These are phyloP conservation scores for Colletotrichum trifolii DNA, from an alignment of 2,329 filamentous ascomycete species.

Conservation along the genomic window DNA sequence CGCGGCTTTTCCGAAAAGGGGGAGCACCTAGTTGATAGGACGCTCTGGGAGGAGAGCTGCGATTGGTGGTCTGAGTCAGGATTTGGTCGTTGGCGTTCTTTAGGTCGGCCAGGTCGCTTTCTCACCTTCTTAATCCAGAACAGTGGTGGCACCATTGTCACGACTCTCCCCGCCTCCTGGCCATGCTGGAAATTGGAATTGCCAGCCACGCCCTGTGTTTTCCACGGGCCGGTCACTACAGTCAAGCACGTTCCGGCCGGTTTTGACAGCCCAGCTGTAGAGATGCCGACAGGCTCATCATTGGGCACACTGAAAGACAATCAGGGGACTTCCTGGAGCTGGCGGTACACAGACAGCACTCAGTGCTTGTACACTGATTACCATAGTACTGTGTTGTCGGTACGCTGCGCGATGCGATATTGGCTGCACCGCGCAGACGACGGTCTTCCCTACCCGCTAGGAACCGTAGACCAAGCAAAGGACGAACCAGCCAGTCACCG, in stretches of 20 bases:
- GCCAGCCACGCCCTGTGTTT: constrained; percentile 18
- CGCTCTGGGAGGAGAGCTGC: neutral
- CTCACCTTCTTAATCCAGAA: constrained; percentile 37
- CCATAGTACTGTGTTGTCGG: constrained; percentile 16
- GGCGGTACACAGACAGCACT: constrained; percentile 7
- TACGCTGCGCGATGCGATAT: neutral
- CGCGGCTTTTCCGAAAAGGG: constrained; percentile 34
- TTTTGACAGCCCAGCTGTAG: no score
- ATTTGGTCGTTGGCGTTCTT: constrained; percentile 34
- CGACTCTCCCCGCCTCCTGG: constrained; percentile 33
- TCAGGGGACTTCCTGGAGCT: constrained; percentile 19
- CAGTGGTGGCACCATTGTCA: constrained; percentile 35
- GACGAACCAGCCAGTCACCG: constrained; percentile 20
- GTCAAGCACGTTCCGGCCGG: constrained; percentile 9
- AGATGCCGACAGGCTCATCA: neutral
- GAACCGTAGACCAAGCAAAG: constrained; percentile 2
- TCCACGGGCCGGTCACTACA: constrained; percentile 25
- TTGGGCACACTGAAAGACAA: constrained; percentile 25
- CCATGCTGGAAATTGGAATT: constrained; percentile 35
- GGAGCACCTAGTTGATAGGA: constrained; percentile 33
- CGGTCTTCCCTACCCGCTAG: constrained; percentile 20
- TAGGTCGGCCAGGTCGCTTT: constrained; percentile 27
- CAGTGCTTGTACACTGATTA: neutral
- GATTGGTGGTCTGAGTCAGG: constrained; percentile 38
- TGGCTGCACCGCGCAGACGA: no score